These are phyloP conservation scores for Cnidoscolus chayamansa DNA, from an alignment of 441 rosid species.

Conservation along the genomic window DNA sequence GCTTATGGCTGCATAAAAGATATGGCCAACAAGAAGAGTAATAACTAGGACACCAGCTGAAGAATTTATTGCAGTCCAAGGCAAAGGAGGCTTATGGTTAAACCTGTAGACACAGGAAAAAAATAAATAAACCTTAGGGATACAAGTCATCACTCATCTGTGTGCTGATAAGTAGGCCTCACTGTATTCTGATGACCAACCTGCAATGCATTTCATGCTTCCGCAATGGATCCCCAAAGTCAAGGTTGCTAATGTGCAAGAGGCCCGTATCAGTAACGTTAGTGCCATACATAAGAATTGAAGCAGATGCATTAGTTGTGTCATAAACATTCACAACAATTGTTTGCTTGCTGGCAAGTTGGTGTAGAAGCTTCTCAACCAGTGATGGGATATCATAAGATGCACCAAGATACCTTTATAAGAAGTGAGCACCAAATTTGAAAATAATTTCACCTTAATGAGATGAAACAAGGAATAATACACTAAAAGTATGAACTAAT, in stretches of 20 bases:
- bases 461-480: neutral
- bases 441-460: constrained; percentile 15
- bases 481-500: constrained; percentile 1
- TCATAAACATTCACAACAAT: constrained; percentile 91
- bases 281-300: constrained; percentile 79
- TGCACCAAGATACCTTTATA: constrained; percentile 80
- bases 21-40: constrained; percentile 70
- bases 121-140: constrained; percentile 19
- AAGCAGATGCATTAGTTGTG: constrained; percentile 67
- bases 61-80: constrained; percentile 75
- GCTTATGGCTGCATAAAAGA: constrained; percentile 68
- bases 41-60: constrained; percentile 61
- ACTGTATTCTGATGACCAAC: constrained; percentile 35
- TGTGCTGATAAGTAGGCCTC: constrained; percentile 7
- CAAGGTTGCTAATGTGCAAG: constrained; percentile 57
- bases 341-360: constrained; percentile 88
- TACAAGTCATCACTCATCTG: constrained; percentile 20
- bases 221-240: constrained; percentile 91
- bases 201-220: constrained; percentile 98
- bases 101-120: constrained; percentile 47
- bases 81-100: constrained; percentile 69
- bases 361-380: constrained; percentile 93
- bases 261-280: constrained; percentile 65
- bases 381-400: constrained; percentile 95
- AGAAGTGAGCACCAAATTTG: constrained; percentile 14